Evolutionary conservation across 2,329 filamentous ascomycete species (phyloP), one percentile per base, ranked within the genome.

Genomic region (Lithohypha guttulata): DNA sequence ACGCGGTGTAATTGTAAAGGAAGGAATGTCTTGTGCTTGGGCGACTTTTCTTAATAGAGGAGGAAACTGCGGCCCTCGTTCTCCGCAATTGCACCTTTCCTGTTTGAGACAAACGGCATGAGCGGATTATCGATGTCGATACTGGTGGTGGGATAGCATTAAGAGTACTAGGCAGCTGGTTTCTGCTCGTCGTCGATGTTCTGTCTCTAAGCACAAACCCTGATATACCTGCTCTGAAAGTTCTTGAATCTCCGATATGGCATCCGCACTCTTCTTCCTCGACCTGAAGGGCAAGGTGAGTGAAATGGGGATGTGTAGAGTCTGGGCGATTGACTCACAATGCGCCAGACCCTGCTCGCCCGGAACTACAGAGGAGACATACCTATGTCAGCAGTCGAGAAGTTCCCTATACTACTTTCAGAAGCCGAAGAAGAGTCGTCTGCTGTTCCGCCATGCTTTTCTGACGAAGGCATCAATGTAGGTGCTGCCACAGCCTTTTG

Each of bases 401-500:
- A 93, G 63, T 98, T 98, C 61, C 91, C 91, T 29, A 69, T 94
- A 53, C 81, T 98, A 43, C 79, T 98, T 39, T 93, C 84, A 64
- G 91, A 98, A 68, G 91, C 91, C 54, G 91, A 98, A 79, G 91
- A 98, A 76, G 91, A 98, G 64, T 94, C 85, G 53, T 96, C 89
- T 32, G 87, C 87, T 46, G 91, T 96, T 2, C 86, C 91, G 40
- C 91, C 91, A 49, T 98, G 91, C 66, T 96, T 98, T 71, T 95
- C 87, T 28, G 82, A 93, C 62, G 91, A 98, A 66, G 91, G 91
- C 60, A 94, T 98, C 69, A 98, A 98, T 64, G 84, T 91, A 69
- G 48, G 79, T 73, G 45, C 39, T 4, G 26, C 35, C 9, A 30
- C n/a, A n/a, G n/a, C 20, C 35, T 19, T 33, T 13, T 18, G 37